Evolutionary conservation across 305 asterid species (phyloP), one percentile per base, ranked within the genome.

Genomic region (Fraxinus paxiana): DNA sequence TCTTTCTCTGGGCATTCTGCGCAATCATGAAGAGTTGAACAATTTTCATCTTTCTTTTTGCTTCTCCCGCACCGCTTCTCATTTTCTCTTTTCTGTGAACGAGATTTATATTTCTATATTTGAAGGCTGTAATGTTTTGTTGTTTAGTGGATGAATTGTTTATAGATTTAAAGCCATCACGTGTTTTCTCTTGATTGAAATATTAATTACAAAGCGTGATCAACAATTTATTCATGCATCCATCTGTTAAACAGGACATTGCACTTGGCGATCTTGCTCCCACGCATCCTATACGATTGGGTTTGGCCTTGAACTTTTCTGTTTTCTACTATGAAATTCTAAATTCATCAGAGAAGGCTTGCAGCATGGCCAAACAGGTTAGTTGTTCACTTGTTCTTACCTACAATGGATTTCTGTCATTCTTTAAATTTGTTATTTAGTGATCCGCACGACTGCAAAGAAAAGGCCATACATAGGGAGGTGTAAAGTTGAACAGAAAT

Each of bases 311-410:
- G 69, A 91, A 91, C 86, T 89, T 87, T 85, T 91, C 94, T 0
- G 94, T 91, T 48, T 91, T 89, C 81, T 89, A 91, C 89, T 91
- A 86, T 67, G 94, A 91, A 83, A 91, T 91, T 86, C 87, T 91
- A 35, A 91, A 88, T 85, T 78, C 92, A 30, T 81, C 92, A 46
- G 94, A 91, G 83, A 89, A 88, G 81, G 94, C 94, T 71, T 91
- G 94, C 85, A 77, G 76, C 84, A 88, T 91, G 93, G 94, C 94
- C 24, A 91, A 89, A 82, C 91, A 91, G 94, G 94, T 91, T 74
- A 7, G 85, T 83, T 79, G 61, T 13, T 48, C 76, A 70, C 73
- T 72, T 17, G 41, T 56, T 69, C 38, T 70, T 31, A 8, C 72
- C 12, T 18, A 0, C 28, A 1, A 20, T 77, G 18, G 59, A 69